Base-by-base conservation (phyloP, 176 grass and related monocot species). In the Typha latifolia region DNA sequence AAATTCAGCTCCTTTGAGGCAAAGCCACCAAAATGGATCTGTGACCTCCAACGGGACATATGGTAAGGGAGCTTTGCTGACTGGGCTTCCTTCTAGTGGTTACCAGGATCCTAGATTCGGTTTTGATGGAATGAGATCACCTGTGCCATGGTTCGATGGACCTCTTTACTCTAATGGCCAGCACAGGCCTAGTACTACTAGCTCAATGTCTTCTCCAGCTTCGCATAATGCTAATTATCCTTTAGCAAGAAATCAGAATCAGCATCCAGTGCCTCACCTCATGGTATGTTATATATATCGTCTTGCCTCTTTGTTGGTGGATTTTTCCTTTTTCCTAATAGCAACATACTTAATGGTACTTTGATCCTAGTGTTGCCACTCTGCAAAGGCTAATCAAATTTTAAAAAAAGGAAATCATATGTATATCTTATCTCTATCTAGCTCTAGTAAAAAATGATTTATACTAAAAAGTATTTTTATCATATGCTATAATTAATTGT, bases 131-230 rank as follows among this genome's bases (percentile, higher is more conserved):
- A 59, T 84, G 51, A 80, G 64, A 66, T 90, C 90, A 70, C 73
- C 86, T 59, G 72, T 77, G 79, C 73, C 79, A 49, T 96, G 84
- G 87, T 91, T 78, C 14, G 91, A 96, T 64, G 76, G 76, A 47
- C 50, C 87, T 47, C 56, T 77, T 34, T 88, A 91, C 72, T 69
- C 87, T 12, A 91, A 72, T 76, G 92, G 74, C 66, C 85, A 91
- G 62, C 88, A 86, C 57, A 74, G 75, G 72, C 73, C 85, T 71
- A 80, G 53, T 59, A 59, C 70, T 82, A 63, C 78, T 31, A 84
- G 75, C 72, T 73, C 85, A 50, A 64, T 86, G 59, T 80, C 80
- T 84, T 68, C 80, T n/a, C 76, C 82, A 4, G 61, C 71, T 26
- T 86, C 72, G 53, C 82, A 89, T 71, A 72, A 61, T 77, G 71